Base-by-base conservation (phyloP, 495 filamentous ascomycete genomes). In the Hyaloscypha hepaticicola region DNA sequence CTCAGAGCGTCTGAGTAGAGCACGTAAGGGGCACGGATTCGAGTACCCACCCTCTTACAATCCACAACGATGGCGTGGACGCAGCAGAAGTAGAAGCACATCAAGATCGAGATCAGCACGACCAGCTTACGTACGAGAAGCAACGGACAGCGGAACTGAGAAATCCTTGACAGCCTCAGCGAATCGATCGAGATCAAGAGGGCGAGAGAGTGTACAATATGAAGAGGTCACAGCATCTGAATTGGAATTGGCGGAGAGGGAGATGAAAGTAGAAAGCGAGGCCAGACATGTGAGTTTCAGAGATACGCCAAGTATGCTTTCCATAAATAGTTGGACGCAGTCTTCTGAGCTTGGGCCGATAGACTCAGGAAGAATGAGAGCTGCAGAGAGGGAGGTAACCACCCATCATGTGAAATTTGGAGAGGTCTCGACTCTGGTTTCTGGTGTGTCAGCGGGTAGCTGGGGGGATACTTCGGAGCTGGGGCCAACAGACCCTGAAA, bases 71-170 rank as follows among this genome's bases (percentile, higher is more conserved):
- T 24, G 26, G 34, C 56, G 5, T 6, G 28, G 22, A 22, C 50
- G 34, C 24, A 52, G 41, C 28, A n/a, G 34, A 34, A 52, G 41
- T 21, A n/a, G 34, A 48, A 65, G 41, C 14, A 50, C 25, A 59
- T 27, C 41, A 5, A 14, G 51, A 34, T 27, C 29, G 28, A 8
- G 38, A 19, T 8, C 38, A 7, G 11, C 52, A 38, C 62, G 55
- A 31, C 27, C 62, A 27, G 22, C 41, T 8, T 51, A 49, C n/a
- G 55, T 51, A 11, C 62, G 25, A 31, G 55, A 65, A 58, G 55
- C 38, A 0, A 59, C 34, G 14, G 55, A 52, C 16, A 26, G 41
- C 11, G 41, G 26, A 11, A 33, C 55, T 16, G 62, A 59, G 28
- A 29, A 21, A 26, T 24, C 61, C n/a, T 41, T 16, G 4, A 9